Evolutionary conservation across 2,329 filamentous ascomycete genomes (phyloP).

Genomic region (Lasiodiplodia sp.): DNA sequence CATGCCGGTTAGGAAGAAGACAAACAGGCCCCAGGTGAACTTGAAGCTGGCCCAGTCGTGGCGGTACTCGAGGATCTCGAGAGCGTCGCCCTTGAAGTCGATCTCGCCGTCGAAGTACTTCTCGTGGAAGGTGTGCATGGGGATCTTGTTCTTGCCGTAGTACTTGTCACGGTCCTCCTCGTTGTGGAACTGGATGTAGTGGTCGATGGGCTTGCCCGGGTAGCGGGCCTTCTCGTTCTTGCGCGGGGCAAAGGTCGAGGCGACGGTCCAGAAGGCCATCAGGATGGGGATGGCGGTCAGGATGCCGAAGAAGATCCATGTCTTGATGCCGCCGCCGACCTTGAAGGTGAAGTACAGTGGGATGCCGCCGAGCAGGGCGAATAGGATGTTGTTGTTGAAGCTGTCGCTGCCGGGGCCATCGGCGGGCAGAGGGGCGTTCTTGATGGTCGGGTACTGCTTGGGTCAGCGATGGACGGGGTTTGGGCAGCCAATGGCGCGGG

Average conservation of each 20-base stretch:
- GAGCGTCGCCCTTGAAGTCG: conserved; percentile 90
- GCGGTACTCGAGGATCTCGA: conserved; percentile 90
- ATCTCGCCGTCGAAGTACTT: conserved; percentile 97
- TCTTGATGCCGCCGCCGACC: conserved; percentile 84
- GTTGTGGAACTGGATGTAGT: conserved; percentile 85
- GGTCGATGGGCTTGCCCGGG: conserved; percentile 85
- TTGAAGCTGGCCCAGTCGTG: conserved; percentile 97
- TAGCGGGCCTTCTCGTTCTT: conserved; percentile 91
- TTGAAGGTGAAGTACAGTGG: conserved; percentile 85
- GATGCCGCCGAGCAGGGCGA: conserved; percentile 72
- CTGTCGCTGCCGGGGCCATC: conserved; percentile 83
- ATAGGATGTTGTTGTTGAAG: conserved; percentile 85
- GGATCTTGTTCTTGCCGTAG: conserved; percentile 79
- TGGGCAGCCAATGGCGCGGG: conserved; percentile 43
- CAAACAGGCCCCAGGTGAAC: conserved; percentile 85
- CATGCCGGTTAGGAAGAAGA: conserved; percentile 86
- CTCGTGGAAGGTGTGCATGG: conserved; percentile 94
- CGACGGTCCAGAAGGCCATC: conserved; percentile 79
- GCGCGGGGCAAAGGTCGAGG: conserved; percentile 82
- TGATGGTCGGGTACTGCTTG: conserved; percentile 80
- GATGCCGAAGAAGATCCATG: conserved; percentile 83
- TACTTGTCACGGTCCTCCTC: conserved; percentile 69
- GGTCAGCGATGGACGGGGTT: conserved; percentile 32
- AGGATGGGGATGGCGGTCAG: conserved; percentile 82
- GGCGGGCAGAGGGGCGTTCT: conserved; percentile 92